Evolutionary conservation across 2,329 filamentous ascomycete species (phyloP), one percentile per base, ranked within the genome.

Genomic region (Samsoniella hepiali): DNA sequence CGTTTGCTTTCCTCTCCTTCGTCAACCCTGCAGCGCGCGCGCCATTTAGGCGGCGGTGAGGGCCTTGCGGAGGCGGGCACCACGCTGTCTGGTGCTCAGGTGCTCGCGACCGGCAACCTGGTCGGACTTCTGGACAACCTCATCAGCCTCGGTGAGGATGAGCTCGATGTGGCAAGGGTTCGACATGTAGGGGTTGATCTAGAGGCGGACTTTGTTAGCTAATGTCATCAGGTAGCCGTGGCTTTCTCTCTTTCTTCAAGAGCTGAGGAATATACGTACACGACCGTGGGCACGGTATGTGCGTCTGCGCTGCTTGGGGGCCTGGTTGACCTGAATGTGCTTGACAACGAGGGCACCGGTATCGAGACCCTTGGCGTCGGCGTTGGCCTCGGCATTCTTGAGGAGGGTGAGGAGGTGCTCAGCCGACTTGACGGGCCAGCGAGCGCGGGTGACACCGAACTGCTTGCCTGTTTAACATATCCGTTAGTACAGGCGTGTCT

Each of bases 311-410:
- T 98, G 94, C 90, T 98, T 98, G 77, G 95, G 95, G 74, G 95
- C 96, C 88, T 99, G 95, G 91, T 99, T 99, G 88, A 99, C 95
- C 87, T 99, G 95, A 84, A 99, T 99, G 91, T 97, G 96, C 91
- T 97, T 97, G 84, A 99, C 91, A 79, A 98, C 84, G 78, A 99
- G 86, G 87, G 96, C 96, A 84, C 89, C 89, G 78, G 93, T 98
- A 84, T 99, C 93, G 77, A 97, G 91, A 76, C 93, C 93, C 88
- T 97, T 97, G 81, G 91, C 91, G 75, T 97, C 93, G 79, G 93
- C 93, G 82, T 97, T 97, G 84, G 93, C 89, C 86, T 96, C 93
- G 72, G 93, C 93, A 84, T 97, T 97, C 88, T 93, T 95, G 75
- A 99, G 91, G 75, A 99, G 92, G 78, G 90, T 91, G 81, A 97